Conservation (phyloP, 768 basidiomycete species). For the Arthromyces matolae region DNA sequence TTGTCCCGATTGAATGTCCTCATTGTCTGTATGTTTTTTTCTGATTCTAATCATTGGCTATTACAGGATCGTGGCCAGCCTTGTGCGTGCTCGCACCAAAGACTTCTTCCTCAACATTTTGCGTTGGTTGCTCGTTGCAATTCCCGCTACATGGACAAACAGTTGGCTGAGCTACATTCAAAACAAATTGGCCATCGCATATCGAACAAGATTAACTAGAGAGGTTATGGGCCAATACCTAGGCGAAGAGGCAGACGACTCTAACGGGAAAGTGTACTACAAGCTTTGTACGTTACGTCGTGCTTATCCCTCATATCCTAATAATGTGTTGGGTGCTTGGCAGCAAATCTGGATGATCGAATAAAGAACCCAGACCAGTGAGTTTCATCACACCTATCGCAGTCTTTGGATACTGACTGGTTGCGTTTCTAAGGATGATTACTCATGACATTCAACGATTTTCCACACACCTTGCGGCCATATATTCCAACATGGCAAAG, state of each 20-base stretch:
- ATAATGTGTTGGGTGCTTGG: neutral
- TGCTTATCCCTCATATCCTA: neutral
- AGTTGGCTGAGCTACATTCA: constrained; percentile 92
- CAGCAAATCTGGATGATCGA: constrained; percentile 91
- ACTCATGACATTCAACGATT: constrained; percentile 95
- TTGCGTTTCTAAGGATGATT: constrained; percentile 62
- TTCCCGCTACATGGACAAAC: constrained; percentile 91
- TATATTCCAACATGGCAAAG: constrained; percentile 93
- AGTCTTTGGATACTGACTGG: constrained; percentile 9
- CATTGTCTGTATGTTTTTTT: neutral
- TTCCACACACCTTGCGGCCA: constrained; percentile 84
- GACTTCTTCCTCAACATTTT: constrained; percentile 83
- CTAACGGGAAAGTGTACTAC: constrained; percentile 86
- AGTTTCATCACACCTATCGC: constrained; percentile 4
- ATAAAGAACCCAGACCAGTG: constrained; percentile 97
- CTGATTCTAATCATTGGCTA: constrained; percentile 1
- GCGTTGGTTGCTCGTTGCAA: constrained; percentile 87
- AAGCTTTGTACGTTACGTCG: constrained; percentile 63
- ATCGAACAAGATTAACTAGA: constrained; percentile 80
- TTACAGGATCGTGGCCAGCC: constrained; percentile 87
- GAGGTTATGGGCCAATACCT: constrained; percentile 84
- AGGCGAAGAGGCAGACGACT: constrained; percentile 59
- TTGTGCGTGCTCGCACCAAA: constrained; percentile 80
- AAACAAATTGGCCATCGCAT: constrained; percentile 87
- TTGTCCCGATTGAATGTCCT: no score